Percentiles rank a stretch among this genome's conserved stretches.
Evolutionary conservation across 139 green algal genomes (phyloP).

Genomic region (Picochlorum sp.): DNA sequence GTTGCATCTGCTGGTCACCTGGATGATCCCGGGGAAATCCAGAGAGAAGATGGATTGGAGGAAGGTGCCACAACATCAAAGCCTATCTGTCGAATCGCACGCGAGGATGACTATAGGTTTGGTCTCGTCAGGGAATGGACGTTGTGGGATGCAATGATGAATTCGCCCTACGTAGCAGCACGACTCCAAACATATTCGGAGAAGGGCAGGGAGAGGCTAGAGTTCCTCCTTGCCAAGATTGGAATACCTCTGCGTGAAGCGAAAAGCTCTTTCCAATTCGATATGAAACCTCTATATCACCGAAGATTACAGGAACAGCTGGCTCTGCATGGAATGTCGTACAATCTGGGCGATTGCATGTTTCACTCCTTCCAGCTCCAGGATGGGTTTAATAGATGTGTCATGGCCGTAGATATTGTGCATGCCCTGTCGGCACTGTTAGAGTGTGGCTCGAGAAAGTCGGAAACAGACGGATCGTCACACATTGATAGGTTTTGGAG

Average conservation of each 20-base stretch:
- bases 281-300: conserved; percentile 40
- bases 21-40: conserved; percentile 10
- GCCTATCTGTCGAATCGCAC: conserved; percentile 20
- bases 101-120: conserved; percentile 42
- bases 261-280: conserved; percentile 6
- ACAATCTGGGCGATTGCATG: conserved; percentile 35
- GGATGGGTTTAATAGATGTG: conserved; percentile 28
- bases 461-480: not conserved
- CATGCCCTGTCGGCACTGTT: conserved; percentile 46
- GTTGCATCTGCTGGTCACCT: conserved; percentile 20
- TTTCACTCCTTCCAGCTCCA: conserved; percentile 40
- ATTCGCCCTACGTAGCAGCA: conserved; percentile 70
- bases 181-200: conserved; percentile 75
- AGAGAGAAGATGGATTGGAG: conserved; percentile 3
- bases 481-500: conserved; percentile 10
- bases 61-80: not conserved
- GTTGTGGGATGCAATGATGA: conserved; percentile 73
- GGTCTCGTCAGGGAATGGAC: conserved; percentile 72
- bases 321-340: conserved; percentile 27
- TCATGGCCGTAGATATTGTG: conserved; percentile 48
- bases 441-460: conserved; percentile 20
- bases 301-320: conserved; percentile 26
- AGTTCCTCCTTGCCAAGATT: conserved; percentile 66
- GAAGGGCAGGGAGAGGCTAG: conserved; percentile 48
- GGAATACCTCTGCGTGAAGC: conserved; percentile 55